Evolutionary conservation across 352 stramenopile genomes (phyloP).

Genomic region (Blastocystis sp.): DNA sequence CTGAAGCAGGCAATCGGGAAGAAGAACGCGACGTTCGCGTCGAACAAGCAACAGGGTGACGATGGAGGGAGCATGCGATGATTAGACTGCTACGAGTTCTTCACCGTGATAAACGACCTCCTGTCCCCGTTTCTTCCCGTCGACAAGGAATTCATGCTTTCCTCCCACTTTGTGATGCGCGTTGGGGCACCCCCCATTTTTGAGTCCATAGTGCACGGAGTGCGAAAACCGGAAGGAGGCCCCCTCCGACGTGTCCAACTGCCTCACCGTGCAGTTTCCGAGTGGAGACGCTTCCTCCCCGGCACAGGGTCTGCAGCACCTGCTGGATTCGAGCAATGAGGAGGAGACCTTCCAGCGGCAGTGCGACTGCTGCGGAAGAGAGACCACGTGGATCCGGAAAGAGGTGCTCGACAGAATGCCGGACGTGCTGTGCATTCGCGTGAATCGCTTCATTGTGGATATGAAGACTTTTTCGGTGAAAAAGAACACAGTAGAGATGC

Average conservation of each 20-base stretch:
- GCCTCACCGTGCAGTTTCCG: constrained; percentile 27
- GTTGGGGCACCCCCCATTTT: not conserved
- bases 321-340: not conserved
- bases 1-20: constrained; percentile 69
- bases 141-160: not conserved
- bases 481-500: constrained; percentile 1
- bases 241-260: not conserved
- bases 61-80: not conserved
- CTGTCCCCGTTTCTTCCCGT: not conserved
- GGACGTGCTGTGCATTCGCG: constrained; percentile 9
- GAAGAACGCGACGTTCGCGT: constrained; percentile 66
- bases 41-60: constrained; percentile 70
- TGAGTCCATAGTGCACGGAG: not conserved
- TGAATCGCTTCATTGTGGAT: constrained; percentile 46
- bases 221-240: not conserved
- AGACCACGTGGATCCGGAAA: constrained; percentile 6
- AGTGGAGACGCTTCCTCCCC: not conserved
- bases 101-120: constrained; percentile 15
- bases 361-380: not conserved
- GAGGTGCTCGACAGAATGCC: constrained; percentile 20
- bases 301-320: not conserved
- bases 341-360: constrained; percentile 11
- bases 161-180: not conserved
- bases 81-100: constrained; percentile 49
- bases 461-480: not conserved